Evolutionary conservation across 2,329 filamentous ascomycete genomes (phyloP), one percentile per base, ranked within the genome.

Genomic region (Helotiales sp.): DNA sequence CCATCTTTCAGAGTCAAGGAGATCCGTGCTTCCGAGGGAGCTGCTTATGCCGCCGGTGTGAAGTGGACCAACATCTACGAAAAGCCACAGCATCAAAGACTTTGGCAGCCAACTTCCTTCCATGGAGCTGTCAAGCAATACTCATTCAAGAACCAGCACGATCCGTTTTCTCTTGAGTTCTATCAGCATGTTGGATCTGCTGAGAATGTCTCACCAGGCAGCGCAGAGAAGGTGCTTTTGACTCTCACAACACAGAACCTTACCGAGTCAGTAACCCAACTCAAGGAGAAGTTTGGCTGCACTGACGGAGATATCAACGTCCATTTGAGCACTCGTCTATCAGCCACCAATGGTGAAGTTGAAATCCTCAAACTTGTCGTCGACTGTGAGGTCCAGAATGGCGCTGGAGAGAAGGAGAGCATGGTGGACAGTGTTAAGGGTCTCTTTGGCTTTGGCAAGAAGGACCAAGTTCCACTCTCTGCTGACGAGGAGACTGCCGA

Each of bases 1-100:
- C 93, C 95, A 47, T 95, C 92, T 78, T 99, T 99, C 88, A 91
- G 93, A 69, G 96, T 99, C 77, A 99, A 98, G 85, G 96, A 98
- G 77, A 99, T 99, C 72, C 87, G 92, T 67, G 88, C 92, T 61
- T 86, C 84, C n/a, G 96, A 99, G 74, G 88, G 86, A 24, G 87
- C 92, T 49, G 85, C 85, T 50, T 97, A 96, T 77, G 83, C 89
- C 1, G 86, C 91, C 30, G 89, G 89, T 65, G 86, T 97, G 74
- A 91, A 90, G 78, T 97, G 93, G 87, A 87, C 83, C 43, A 83
- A 82, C 67, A 84, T 87, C 65, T 88, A 91, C 70, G 86, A 87
- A 47, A 92, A 95, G 81, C 83, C 87, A 61, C 87, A 90, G 75
- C 88, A 90, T 74, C 93, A 97, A 81, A 91, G 91, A 77, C 85